Evolutionary conservation across 768 basidiomycete genomes (phyloP).

Genomic region (Strobilomyces dryophilus): DNA sequence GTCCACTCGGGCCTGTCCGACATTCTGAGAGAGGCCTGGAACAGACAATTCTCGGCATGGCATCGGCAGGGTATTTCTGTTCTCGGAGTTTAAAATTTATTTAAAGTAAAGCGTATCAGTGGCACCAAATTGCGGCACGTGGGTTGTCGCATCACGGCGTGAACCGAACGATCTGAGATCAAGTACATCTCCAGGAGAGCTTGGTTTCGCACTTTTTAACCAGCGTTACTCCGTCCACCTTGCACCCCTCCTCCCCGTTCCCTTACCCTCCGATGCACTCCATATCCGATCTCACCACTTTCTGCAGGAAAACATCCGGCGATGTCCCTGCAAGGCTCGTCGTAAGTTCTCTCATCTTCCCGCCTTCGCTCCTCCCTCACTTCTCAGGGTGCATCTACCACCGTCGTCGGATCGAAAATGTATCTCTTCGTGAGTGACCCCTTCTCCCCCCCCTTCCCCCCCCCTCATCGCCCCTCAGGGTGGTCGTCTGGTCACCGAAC

Average conservation of each 20-base stretch:
- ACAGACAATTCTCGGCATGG: conserved; percentile 1
- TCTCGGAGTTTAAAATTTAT: conserved; percentile 7
- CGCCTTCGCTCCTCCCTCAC: not conserved
- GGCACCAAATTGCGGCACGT: conserved; percentile 13
- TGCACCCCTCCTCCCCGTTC: conserved; percentile 2
- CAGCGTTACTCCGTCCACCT: conserved; percentile 6
- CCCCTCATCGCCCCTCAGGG: conserved; percentile 46
- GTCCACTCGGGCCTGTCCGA: not conserved
- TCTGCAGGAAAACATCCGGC: conserved; percentile 75
- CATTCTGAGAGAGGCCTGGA: too few species aligned
- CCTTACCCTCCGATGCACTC: conserved; percentile 52
- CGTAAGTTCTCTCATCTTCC: conserved; percentile 42
- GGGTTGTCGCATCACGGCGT: conserved; percentile 15
- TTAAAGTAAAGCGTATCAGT: conserved; percentile 2
- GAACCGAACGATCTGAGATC: conserved; percentile 31
- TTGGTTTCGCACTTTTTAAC: conserved; percentile 20
- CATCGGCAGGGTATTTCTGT: conserved; percentile 9
- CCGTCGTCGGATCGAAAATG: conserved; percentile 82
- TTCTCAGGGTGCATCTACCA: conserved; percentile 83
- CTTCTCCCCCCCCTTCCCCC: not conserved
- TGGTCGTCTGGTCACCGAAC: conserved; percentile 80
- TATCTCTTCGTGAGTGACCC: conserved; percentile 73
- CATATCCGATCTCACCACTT: conserved; percentile 87
- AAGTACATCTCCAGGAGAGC: conserved; percentile 6
- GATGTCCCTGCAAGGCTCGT: conserved; percentile 88